A percentile compares a stretch with the other conserved stretches of the same genome.
Evolutionary conservation across 768 basidiomycete genomes (phyloP).

Genomic region (Suillus subluteus): DNA sequence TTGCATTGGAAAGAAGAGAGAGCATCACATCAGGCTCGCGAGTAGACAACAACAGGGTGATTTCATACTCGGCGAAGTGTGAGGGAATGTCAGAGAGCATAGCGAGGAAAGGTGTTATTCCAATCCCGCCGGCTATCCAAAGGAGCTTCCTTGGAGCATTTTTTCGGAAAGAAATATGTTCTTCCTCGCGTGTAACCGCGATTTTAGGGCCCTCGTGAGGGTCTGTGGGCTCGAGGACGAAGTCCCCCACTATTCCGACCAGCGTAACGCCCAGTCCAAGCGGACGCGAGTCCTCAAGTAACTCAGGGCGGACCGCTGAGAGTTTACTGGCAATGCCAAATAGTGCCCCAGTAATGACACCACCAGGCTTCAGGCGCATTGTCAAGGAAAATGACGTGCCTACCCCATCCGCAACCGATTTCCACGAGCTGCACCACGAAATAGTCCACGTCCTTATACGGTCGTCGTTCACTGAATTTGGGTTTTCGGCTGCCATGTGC

Average conservation of each 20-base stretch:
- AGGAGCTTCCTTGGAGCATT: conserved; percentile 35
- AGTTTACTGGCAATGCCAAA: conserved; percentile 53
- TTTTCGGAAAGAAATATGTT: not conserved
- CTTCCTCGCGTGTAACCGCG: not conserved
- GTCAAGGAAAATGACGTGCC: conserved; percentile 46
- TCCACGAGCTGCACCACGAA: conserved; percentile 37
- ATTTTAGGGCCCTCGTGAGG: conserved; percentile 1
- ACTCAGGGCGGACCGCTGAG: conserved; percentile 40
- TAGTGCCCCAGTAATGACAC: conserved; percentile 55
- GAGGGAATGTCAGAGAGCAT: conserved; percentile 41
- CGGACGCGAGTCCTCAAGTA: conserved; percentile 42
- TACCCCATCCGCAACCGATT: not conserved
- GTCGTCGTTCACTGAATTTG: conserved; percentile 62
- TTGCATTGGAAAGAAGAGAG: conserved; percentile 33
- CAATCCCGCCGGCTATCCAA: conserved; percentile 68
- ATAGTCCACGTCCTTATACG: conserved; percentile 70
- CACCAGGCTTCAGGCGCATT: conserved; percentile 59
- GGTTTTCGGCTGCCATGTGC: conserved; percentile 57
- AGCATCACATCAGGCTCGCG: conserved; percentile 57
- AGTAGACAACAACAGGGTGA: conserved; percentile 53
- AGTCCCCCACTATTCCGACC: conserved; percentile 57
- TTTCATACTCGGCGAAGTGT: conserved; percentile 31
- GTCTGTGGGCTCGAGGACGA: conserved; percentile 35
- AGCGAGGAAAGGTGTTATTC: conserved; percentile 65
- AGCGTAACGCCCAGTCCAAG: conserved; percentile 47